Base-by-base conservation (phyloP, 2,329 filamentous ascomycete species). In the Cadophora sp. region DNA sequence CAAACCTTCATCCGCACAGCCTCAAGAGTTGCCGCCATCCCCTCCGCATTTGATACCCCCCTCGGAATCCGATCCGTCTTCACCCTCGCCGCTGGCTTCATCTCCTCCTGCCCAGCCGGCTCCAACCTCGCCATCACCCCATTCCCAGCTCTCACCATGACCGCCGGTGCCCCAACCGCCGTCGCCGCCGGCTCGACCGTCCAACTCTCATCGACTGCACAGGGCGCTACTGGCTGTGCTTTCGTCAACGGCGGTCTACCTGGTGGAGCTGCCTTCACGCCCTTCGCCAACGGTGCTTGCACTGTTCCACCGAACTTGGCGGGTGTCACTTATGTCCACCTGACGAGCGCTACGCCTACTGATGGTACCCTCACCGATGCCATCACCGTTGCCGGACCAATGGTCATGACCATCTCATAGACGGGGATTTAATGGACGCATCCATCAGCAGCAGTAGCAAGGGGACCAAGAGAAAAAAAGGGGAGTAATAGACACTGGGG, bases 51-150 rank as follows among this genome's bases (percentile, higher is more conserved):
- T 76, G 91, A 93, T 77, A 89, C 88, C 0, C 84, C 91, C 1
- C 87, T 94, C 14, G 86, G 86, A 34, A 87, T 90, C 71, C 85
- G 87, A 72, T 87, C 88, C 71, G 88, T 93, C 79, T 93, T 92
- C 83, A 90, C 90, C 46, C 85, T 94, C 65, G 91, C 91, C 53
- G 87, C 90, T 1, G 86, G 86, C 55, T 93, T 93, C 83, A 93
- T 94, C 82, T 78, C 80, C 66, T 87, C 87, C 34, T 94, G 91
- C 82, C 91, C 91, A 19, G 79, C 84, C 31, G 89, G 87, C 73
- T 87, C 86, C 76, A 88, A 89, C 80, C 82, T 91, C 60, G 83
- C 85, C 76, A 83, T 92, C 77, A 85, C 83, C 68, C 81, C 89
- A 71, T 86, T 92, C 88, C 87, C 90, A 62, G 76, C 82, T 4